Evolutionary conservation across 108 stramenopile genomes (phyloP).

Genomic region (Cyclotella kingstonii): DNA sequence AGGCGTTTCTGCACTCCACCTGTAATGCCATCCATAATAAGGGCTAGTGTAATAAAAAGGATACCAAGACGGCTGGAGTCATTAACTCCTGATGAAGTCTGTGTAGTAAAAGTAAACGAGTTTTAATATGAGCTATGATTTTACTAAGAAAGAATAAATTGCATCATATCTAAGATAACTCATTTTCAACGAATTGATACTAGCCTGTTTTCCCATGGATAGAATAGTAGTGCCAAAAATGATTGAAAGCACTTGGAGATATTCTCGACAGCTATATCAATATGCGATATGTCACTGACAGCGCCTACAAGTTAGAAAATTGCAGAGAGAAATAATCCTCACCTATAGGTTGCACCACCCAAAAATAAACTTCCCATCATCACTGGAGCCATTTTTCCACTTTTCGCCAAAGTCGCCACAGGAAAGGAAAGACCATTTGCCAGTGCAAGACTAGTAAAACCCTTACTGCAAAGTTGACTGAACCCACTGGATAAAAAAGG

Average conservation of each 20-base stretch:
- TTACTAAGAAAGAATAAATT: no score
- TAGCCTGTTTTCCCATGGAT: conserved; percentile 60
- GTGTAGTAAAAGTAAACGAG: conserved; percentile 1
- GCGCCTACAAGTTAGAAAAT: background rate
- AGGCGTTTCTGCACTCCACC: conserved; percentile 70
- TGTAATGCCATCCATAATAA: conserved; percentile 72
- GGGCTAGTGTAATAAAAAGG: conserved; percentile 55
- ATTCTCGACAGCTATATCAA: conserved; percentile 45
- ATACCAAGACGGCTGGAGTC: conserved; percentile 51
- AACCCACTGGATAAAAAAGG: conserved; percentile 55
- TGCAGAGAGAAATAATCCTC: conserved; percentile 2
- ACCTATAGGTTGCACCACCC: conserved; percentile 58
- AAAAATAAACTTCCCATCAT: conserved; percentile 68
- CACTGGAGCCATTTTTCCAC: conserved; percentile 92
- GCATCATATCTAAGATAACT: no score
- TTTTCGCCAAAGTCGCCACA: conserved; percentile 86
- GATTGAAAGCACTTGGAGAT: conserved; percentile 61
- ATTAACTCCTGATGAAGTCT: conserved; percentile 33
- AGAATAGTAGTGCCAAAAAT: conserved; percentile 72
- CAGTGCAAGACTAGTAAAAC: conserved; percentile 61
- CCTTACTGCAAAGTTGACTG: conserved; percentile 71
- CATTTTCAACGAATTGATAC: no score
- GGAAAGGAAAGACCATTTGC: conserved; percentile 79
- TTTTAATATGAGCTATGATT: no score
- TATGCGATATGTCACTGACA: background rate